Evolutionary conservation across 257 asterid species (phyloP).

Genomic region (Nicotiana otophora): DNA sequence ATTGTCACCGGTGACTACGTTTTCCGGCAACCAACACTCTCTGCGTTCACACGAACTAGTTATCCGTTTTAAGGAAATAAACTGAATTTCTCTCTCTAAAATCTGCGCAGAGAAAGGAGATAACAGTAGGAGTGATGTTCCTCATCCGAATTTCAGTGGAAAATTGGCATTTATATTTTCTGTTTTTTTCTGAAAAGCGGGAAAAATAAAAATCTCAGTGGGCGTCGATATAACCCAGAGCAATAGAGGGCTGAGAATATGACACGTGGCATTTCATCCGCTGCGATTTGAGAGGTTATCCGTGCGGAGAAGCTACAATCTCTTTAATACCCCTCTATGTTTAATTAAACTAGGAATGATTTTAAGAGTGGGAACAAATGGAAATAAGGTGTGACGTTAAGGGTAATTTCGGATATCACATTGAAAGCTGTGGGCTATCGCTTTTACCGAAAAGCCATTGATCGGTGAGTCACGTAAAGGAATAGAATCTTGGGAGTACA

Average conservation of each 20-base stretch:
- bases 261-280: constrained; percentile 34
- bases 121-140: constrained; percentile 14
- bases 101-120: constrained; percentile 25
- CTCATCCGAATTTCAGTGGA: not conserved
- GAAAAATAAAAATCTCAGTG: constrained; percentile 20
- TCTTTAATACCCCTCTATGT: not conserved
- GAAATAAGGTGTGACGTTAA: not conserved
- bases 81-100: constrained; percentile 22
- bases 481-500: not conserved
- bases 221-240: constrained; percentile 5
- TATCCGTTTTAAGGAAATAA: not conserved
- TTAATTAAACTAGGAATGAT: not conserved
- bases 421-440: not conserved
- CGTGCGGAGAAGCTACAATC: not conserved
- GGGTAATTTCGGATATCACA: not conserved
- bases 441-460: constrained; percentile 2
- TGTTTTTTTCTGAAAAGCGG: constrained; percentile 30
- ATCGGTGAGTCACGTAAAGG: not conserved
- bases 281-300: not conserved
- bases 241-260: constrained; percentile 20
- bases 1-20: constrained; percentile 35
- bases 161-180: not conserved
- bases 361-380: not conserved
- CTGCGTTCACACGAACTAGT: not conserved
- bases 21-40: not conserved